Percentiles rank a stretch among this genome's conserved stretches.
Conservation (phyloP, 768 basidiomycete species). For the Trametes cingulata region DNA sequence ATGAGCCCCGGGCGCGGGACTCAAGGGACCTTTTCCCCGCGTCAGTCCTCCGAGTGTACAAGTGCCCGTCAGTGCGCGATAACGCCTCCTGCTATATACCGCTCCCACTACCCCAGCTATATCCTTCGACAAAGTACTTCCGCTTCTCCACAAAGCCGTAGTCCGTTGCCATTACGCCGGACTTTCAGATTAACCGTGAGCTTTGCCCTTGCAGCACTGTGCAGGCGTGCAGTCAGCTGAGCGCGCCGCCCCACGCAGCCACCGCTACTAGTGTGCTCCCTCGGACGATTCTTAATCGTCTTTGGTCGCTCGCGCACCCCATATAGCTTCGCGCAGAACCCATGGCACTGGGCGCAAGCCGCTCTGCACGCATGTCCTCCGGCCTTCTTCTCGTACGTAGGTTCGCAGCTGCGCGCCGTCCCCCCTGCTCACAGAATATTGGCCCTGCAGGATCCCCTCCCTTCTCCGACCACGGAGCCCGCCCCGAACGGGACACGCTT, state of each 20-base stretch:
- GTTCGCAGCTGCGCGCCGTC: not conserved
- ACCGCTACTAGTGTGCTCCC: not conserved
- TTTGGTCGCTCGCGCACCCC: not conserved
- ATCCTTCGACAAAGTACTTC: not conserved
- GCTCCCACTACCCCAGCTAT: not conserved
- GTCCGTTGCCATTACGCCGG: not conserved
- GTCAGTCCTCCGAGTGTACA: constrained; percentile 5
- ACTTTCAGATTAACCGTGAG: constrained; percentile 10
- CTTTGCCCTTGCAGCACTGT: not conserved
- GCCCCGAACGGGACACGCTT: constrained; percentile 38
- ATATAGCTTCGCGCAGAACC: not conserved
- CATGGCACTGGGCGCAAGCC: constrained; percentile 28
- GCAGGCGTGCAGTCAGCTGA: constrained; percentile 9
- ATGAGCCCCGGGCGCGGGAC: constrained; percentile 5
- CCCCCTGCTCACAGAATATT: not conserved
- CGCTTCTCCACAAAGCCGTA: not conserved
- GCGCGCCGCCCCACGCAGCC: constrained; percentile 10
- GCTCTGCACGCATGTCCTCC: constrained; percentile 34
- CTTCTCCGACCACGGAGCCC: constrained; percentile 31
- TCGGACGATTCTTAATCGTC: not conserved
- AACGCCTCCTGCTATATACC: not conserved
- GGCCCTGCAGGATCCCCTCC: constrained; percentile 33
- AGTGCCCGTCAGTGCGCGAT: not conserved
- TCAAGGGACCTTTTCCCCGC: constrained; percentile 12
- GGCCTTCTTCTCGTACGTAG: constrained; percentile 33